phyloP scores from a whole-genome alignment of 2,329 filamentous ascomycete genomes.

The Escovopsis sp. region DNA sequence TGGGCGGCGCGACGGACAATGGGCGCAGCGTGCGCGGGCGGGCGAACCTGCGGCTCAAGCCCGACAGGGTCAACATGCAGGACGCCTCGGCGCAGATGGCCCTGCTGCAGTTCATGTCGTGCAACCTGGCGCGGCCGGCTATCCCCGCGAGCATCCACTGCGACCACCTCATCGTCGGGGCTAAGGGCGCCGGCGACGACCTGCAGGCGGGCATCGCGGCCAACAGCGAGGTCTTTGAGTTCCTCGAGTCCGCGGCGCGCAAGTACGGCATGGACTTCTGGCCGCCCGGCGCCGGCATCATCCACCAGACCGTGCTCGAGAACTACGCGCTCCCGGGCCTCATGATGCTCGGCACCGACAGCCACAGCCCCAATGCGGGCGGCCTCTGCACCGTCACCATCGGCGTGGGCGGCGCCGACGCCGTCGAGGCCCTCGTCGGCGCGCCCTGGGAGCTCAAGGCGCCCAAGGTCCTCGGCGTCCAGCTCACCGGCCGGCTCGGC shows the following conservation, averaged over 20 bases:
- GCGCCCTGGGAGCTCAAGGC: constrained; percentile 97
- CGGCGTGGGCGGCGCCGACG: constrained; percentile 92
- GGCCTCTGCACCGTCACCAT: constrained; percentile 89
- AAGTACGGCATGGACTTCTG: constrained; percentile 93
- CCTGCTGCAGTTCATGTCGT: constrained; percentile 95
- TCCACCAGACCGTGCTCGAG: constrained; percentile 94
- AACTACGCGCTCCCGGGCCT: constrained; percentile 94
- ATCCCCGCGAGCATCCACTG: constrained; percentile 97
- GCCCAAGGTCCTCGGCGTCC: constrained; percentile 76
- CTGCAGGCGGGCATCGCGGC: constrained; percentile 71
- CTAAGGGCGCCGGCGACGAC: constrained; percentile 78
- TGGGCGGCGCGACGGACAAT: constrained; percentile 61
- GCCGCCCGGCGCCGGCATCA: constrained; percentile 87
- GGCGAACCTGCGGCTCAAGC: constrained; percentile 92
- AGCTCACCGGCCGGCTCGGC: constrained; percentile 66
- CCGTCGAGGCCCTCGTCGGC: constrained; percentile 89
- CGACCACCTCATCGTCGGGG: constrained; percentile 96
- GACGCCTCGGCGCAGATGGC: constrained; percentile 99
- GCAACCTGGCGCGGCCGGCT: constrained; percentile 73
- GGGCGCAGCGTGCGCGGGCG: constrained; percentile 71
- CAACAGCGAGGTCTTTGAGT: constrained; percentile 96
- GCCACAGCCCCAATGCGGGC: constrained; percentile 94
- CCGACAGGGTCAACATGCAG: constrained; percentile 96
- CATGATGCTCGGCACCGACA: constrained; percentile 98
- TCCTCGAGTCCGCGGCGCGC: constrained; percentile 80